phyloP scores from a whole-genome alignment of 2,329 filamentous ascomycete genomes.

The Zarea fungicola region DNA sequence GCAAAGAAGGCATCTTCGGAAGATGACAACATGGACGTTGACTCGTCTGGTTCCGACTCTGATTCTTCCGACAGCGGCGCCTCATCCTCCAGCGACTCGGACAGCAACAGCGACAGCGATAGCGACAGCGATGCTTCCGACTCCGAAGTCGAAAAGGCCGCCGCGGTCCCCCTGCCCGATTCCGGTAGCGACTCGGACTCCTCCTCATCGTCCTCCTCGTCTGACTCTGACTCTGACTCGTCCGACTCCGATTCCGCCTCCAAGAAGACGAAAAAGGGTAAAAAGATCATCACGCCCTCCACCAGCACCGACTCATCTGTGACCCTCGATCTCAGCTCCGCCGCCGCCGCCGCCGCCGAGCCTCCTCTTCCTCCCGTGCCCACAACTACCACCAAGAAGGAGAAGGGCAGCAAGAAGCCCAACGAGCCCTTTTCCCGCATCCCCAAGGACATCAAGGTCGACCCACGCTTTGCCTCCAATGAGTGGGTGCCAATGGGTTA shows the following conservation, averaged over 20 bases:
- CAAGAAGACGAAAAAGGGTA: conserved; percentile 17
- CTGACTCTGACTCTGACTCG: conserved; percentile 26
- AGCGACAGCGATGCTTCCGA: conserved; percentile 21
- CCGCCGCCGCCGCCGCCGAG: conserved; percentile 34
- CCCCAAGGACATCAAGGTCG: conserved; percentile 61
- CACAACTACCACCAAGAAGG: conserved; percentile 32
- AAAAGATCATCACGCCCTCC: conserved; percentile 22
- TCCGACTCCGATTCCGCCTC: conserved; percentile 26
- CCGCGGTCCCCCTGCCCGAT: conserved; percentile 31
- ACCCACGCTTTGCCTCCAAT: conserved; percentile 69
- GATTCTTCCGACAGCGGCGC: conserved; percentile 15
- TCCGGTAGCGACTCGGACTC: conserved; percentile 25
- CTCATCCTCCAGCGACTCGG: conserved; percentile 17
- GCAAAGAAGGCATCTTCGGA: conserved; percentile 8
- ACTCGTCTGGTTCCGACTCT: conserved; percentile 23
- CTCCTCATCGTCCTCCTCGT: conserved; percentile 6
- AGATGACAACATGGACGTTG: conserved; percentile 19
- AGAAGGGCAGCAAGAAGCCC: too few relatives aligned
- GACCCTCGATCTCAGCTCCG: conserved; percentile 42
- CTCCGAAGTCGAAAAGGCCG: conserved; percentile 17
- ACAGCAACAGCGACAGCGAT: conserved; percentile 15
- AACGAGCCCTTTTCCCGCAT: conserved; percentile 74
- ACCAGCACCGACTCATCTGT: conserved; percentile 44
- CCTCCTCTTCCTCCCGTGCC: conserved; percentile 52
- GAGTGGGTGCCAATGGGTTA: conserved; percentile 80